These are phyloP conservation scores for Coelastrella sp. DNA, from an alignment of 139 green algal species.

Conservation along the genomic window DNA sequence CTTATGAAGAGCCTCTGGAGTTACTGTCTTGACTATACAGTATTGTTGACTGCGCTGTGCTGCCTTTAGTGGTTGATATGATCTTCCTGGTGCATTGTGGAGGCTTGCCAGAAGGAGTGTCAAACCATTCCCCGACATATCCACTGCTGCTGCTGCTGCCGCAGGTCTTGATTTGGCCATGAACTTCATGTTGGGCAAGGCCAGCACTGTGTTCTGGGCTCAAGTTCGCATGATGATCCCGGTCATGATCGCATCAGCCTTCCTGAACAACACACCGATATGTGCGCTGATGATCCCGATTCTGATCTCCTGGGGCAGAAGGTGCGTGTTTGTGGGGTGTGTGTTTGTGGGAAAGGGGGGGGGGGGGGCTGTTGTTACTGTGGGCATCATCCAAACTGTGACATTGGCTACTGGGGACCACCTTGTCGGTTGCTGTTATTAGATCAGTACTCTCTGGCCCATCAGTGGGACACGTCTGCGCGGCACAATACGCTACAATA, in stretches of 20 bases:
- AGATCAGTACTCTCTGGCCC: too few relatives aligned
- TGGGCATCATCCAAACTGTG: background rate
- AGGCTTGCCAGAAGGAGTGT: too few relatives aligned
- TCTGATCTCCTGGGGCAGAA: constrained; percentile 59
- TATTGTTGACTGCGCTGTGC: too few relatives aligned
- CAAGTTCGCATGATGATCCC: constrained; percentile 58
- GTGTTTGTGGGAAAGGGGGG: too few relatives aligned
- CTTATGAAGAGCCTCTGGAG: too few relatives aligned
- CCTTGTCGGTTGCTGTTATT: too few relatives aligned
- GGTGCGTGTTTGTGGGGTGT: constrained; percentile 3
- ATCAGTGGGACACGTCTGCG: too few relatives aligned
- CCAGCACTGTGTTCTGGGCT: constrained; percentile 44
- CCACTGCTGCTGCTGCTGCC: background rate
- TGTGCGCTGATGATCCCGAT: constrained; percentile 70
- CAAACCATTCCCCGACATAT: background rate
- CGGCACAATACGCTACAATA: too few relatives aligned
- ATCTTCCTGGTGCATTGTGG: too few relatives aligned
- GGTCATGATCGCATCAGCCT: constrained; percentile 68
- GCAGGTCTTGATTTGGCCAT: constrained; percentile 52
- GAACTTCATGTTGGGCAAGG: constrained; percentile 49
- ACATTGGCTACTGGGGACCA: too few relatives aligned
- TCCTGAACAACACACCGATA: constrained; percentile 89
- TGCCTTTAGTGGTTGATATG: too few relatives aligned
- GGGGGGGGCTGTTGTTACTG: background rate
- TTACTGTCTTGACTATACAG: too few relatives aligned